Evolutionary conservation across 1,284 basidiomycete species (phyloP).

Genomic region (Abortiporus biennis): DNA sequence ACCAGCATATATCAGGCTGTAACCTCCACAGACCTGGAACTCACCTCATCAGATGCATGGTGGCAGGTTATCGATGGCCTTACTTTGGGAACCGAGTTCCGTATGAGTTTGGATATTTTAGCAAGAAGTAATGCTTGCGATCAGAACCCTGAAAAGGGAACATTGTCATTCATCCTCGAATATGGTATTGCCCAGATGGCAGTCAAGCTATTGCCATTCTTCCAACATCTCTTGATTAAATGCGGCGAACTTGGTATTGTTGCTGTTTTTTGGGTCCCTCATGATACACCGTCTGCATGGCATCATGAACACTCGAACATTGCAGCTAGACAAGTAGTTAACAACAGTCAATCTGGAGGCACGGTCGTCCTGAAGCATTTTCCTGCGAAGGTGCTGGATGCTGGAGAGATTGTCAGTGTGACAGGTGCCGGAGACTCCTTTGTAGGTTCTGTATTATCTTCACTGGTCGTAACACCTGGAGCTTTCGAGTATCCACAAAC

Average conservation of each 20-base stretch:
- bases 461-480: slow-evolving; percentile 37
- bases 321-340: slow-evolving; percentile 42
- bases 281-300: slow-evolving; percentile 39
- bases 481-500: slow-evolving; percentile 39
- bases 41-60: slow-evolving; percentile 52
- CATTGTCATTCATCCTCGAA: slow-evolving; percentile 57
- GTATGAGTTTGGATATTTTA: slow-evolving; percentile 57
- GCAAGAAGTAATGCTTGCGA: slow-evolving; percentile 39
- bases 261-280: slow-evolving; percentile 51
- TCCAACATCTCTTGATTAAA: slow-evolving; percentile 79
- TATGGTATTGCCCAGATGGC: slow-evolving; percentile 76
- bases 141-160: slow-evolving; percentile 32
- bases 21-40: slow-evolving; percentile 35
- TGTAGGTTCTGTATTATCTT: slow-evolving; percentile 69
- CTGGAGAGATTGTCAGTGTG: slow-evolving; percentile 56
- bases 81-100: slow-evolving; percentile 56
- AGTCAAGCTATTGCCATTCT: slow-evolving; percentile 73
- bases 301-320: slow-evolving; percentile 39
- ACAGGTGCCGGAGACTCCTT: slow-evolving; percentile 91
- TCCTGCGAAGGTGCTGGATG: slow-evolving; percentile 44
- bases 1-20: slow-evolving; percentile 55
- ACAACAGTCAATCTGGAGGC: slow-evolving; percentile 37
- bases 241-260: slow-evolving; percentile 67
- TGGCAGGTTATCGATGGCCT: slow-evolving; percentile 62
- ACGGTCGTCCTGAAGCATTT: slow-evolving; percentile 67